A percentile compares a stretch with the other conserved stretches of the same genome.
These are phyloP conservation scores for Celoporthe dispersa DNA, from an alignment of 2,329 filamentous ascomycete genomes.

Conservation along the genomic window DNA sequence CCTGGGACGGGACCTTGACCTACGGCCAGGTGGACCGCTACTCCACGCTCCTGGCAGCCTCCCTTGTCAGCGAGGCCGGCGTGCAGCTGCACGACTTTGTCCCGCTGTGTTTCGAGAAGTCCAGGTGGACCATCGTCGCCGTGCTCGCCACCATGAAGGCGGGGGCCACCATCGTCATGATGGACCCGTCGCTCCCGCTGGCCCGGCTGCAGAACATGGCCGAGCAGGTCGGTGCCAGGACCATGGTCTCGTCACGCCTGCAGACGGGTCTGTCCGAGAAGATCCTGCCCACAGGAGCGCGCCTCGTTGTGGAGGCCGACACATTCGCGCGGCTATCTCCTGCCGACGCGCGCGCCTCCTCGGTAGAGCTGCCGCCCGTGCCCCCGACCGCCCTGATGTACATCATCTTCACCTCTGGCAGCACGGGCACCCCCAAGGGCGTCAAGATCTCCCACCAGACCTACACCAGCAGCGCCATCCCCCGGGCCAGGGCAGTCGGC, in stretches of 20 bases:
- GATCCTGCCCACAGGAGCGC: slow-evolving; percentile 16
- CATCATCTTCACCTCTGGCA: slow-evolving; percentile 62
- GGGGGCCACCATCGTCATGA: slow-evolving; percentile 39
- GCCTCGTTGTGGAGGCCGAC: slow-evolving; percentile 18
- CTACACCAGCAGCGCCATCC: slow-evolving; percentile 37
- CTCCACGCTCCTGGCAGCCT: slow-evolving; percentile 30
- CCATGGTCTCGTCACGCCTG: slow-evolving; percentile 32
- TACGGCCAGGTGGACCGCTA: slow-evolving; percentile 32
- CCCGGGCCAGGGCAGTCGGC: slow-evolving; percentile 50
- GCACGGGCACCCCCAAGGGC: slow-evolving; percentile 60
- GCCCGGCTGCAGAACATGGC: slow-evolving; percentile 32
- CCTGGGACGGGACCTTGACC: slow-evolving; percentile 34
- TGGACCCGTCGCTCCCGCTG: slow-evolving; percentile 34
- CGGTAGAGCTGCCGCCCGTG: slow-evolving; percentile 30
- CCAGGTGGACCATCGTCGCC: slow-evolving; percentile 34
- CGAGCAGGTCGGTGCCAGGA: slow-evolving; percentile 32
- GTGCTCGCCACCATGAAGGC: slow-evolving; percentile 40
- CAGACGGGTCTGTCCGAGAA: slow-evolving; percentile 22
- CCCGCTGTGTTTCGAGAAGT: slow-evolving; percentile 38
- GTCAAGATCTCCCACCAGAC: slow-evolving; percentile 44
- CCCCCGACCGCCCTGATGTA: slow-evolving; percentile 34
- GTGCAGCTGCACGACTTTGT: slow-evolving; percentile 33
- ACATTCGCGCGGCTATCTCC: not conserved
- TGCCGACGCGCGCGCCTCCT: not conserved
- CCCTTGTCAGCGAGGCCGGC: slow-evolving; percentile 25